Evolutionary conservation across 305 asterid species (phyloP), one percentile per base, ranked within the genome.

Genomic region (Solanum aculeatissimum): DNA sequence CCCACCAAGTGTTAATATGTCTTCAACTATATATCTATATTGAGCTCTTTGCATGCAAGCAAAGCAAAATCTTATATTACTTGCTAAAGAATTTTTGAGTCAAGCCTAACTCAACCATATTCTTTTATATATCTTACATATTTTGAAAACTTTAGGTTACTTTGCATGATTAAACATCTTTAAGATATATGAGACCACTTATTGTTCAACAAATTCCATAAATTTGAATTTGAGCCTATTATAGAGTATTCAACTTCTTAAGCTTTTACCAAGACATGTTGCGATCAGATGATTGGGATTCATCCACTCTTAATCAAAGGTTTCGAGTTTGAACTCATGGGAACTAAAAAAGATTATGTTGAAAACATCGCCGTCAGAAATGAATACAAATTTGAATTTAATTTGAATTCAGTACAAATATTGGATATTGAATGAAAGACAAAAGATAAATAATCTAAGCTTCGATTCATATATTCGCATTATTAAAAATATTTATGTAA

Each of bases 41-140:
- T 78, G 51, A 78, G 83, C 83, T 78, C 83, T 78, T 53, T 29
- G 66, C 19, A 51, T 11, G n/a, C 49, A 53, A 78, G 83, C 83
- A 53, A 78, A 78, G 66, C 65, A 78, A 78, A 78, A 78, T 78
- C 83, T 78, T 3, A 40, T 32, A 53, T 78, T 78, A 78, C 68
- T 29, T 19, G 6, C 18, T 40, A 70, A 18, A 53, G 8, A 78
- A 19, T 53, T 29, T 15, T 18, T 18, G n/a, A 19, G 83, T 78
- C 83, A 78, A 53, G 49, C 82, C 82, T 78, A 78, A 47, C 82
- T 78, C 82, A 78, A 78, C 66, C 32, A 78, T 74, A 45, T 71
- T 78, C 66, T 78, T 6, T 18, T 35, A 35, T 5, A 78, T 78
- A n/a, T n/a, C n/a, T 49, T 78, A 5, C 82, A 6, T 47, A 75